These are phyloP conservation scores for Pochonia chlamydosporia DNA, from an alignment of 2,329 filamentous ascomycete genomes.

Conservation along the genomic window DNA sequence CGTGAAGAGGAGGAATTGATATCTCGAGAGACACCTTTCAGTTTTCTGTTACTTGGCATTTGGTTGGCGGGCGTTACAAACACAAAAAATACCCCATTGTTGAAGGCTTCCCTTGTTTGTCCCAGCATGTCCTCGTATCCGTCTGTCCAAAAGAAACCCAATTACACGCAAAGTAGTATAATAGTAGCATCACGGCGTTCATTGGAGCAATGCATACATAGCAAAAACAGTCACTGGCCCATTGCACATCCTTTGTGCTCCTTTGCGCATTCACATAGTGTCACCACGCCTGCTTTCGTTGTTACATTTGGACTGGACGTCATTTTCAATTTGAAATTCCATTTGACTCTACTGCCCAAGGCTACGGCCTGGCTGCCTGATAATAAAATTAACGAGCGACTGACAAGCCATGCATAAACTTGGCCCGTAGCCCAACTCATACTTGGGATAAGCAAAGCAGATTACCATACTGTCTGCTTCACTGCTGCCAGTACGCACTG, in stretches of 20 bases:
- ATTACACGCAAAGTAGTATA: too few relatives aligned
- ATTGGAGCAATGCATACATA: too few relatives aligned
- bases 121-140: too few relatives aligned
- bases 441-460: slow-evolving; percentile 14
- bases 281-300: background rate
- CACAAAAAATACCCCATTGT: slow-evolving; percentile 1
- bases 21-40: too few relatives aligned
- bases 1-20: background rate
- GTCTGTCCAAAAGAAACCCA: too few relatives aligned
- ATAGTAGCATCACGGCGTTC: too few relatives aligned
- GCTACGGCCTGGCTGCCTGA: slow-evolving; percentile 29
- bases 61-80: slow-evolving; percentile 1
- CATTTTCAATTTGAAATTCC: slow-evolving; percentile 4
- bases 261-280: too few relatives aligned
- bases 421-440: slow-evolving; percentile 25
- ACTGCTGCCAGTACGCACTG: slow-evolving; percentile 3
- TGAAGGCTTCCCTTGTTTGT: too few relatives aligned
- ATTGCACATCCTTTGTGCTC: too few relatives aligned
- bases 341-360: slow-evolving; percentile 19
- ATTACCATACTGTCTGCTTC: slow-evolving; percentile 4
- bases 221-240: too few relatives aligned
- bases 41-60: background rate
- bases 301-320: background rate
- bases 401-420: slow-evolving; percentile 24
- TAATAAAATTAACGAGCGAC: slow-evolving; percentile 24